Evolutionary conservation across 1,139 yeast species (phyloP).

Genomic region (Kurtzmaniella natalensis): DNA sequence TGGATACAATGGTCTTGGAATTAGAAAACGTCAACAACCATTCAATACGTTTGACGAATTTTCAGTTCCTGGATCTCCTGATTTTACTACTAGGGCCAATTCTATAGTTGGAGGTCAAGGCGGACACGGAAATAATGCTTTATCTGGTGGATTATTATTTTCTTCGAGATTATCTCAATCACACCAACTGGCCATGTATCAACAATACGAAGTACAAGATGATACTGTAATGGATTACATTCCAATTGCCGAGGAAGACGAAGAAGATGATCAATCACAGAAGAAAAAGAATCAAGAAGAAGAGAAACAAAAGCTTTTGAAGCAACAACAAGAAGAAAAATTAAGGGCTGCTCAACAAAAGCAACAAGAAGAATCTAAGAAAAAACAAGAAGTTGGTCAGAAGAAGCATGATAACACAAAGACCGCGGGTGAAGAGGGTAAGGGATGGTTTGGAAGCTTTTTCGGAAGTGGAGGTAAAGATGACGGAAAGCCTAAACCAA

Average conservation of each 20-base stretch:
- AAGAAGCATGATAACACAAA: not conserved
- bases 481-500: constrained; percentile 67
- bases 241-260: constrained; percentile 44
- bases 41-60: constrained; percentile 35
- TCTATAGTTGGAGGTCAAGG: constrained; percentile 38
- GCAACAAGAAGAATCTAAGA: constrained; percentile 14
- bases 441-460: constrained; percentile 51
- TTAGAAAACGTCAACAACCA: too few species aligned
- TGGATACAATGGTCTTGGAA: not conserved
- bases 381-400: constrained; percentile 8
- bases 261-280: constrained; percentile 29
- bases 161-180: constrained; percentile 43
- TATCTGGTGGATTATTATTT: constrained; percentile 21
- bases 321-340: constrained; percentile 12
- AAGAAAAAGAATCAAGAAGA: constrained; percentile 11
- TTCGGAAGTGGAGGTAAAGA: constrained; percentile 26
- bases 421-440: constrained; percentile 3
- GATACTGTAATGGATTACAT: constrained; percentile 44
- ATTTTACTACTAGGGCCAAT: constrained; percentile 42
- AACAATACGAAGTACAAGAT: constrained; percentile 45
- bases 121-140: constrained; percentile 1
- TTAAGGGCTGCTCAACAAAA: constrained; percentile 14
- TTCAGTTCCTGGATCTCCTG: constrained; percentile 48
- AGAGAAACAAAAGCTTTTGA: constrained; percentile 13
- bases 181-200: constrained; percentile 43